phyloP scores from a whole-genome alignment of 495 filamentous ascomycete genomes.

The Trichocladium uniseriatum region DNA sequence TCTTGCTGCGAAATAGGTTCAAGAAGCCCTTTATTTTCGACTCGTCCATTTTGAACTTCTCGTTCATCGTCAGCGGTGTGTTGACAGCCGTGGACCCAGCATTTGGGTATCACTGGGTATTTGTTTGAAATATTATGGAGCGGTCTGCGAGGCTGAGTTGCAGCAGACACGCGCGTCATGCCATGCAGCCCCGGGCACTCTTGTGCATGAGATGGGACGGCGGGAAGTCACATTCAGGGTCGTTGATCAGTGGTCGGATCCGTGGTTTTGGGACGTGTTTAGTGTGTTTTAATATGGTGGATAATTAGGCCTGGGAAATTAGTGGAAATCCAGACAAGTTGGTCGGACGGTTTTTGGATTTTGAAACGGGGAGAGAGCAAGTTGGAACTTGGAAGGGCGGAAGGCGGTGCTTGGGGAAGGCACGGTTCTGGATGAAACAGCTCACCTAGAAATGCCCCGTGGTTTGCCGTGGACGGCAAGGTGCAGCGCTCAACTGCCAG shows the following conservation, averaged over 20 bases:
- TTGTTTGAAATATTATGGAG: background rate
- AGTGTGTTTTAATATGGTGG: too few relatives aligned
- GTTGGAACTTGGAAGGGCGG: too few relatives aligned
- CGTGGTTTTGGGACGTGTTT: too few relatives aligned
- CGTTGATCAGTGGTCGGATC: background rate
- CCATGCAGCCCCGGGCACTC: background rate
- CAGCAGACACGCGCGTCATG: constrained; percentile 2
- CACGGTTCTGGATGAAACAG: too few relatives aligned
- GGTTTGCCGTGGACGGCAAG: background rate
- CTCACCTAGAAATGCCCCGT: too few relatives aligned
- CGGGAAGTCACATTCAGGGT: background rate
- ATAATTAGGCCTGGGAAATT: too few relatives aligned
- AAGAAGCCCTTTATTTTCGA: constrained; percentile 17
- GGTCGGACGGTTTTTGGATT: too few relatives aligned
- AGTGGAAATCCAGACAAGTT: too few relatives aligned
- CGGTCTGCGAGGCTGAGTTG: constrained; percentile 1
- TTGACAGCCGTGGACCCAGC: background rate
- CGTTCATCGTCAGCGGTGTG: too few relatives aligned
- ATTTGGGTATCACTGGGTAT: constrained; percentile 2
- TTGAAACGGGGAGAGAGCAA: too few relatives aligned
- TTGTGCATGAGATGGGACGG: background rate
- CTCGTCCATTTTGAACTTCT: constrained; percentile 9
- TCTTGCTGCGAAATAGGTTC: constrained; percentile 13
- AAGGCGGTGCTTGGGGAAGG: too few relatives aligned
- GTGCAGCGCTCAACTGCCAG: too few relatives aligned